A percentile compares a stretch with the other conserved stretches of the same genome.
phyloP scores from a whole-genome alignment of 352 stramenopile species.

The Globisporangium solare region DNA sequence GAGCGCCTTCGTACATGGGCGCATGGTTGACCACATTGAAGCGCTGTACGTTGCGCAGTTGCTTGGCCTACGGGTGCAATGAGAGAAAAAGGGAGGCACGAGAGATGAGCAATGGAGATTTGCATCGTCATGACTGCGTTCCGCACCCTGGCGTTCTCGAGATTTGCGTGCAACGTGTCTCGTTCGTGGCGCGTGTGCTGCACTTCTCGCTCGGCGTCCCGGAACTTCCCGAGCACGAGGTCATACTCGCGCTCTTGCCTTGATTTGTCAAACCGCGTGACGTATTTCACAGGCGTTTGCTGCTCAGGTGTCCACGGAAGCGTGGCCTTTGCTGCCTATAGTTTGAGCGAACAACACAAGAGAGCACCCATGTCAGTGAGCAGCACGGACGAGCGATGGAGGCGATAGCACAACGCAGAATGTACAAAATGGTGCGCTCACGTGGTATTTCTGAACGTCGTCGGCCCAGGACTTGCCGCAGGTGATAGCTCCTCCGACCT shows the following conservation, averaged over 20 bases:
- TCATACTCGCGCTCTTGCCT: conserved; percentile 70
- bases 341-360: neutral
- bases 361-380: too few species aligned
- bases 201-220: conserved; percentile 47
- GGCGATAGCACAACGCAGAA: too few species aligned
- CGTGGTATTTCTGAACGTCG: conserved; percentile 56
- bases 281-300: conserved; percentile 45
- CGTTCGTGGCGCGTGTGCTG: conserved; percentile 27
- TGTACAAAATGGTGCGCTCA: conserved; percentile 12
- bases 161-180: conserved; percentile 23
- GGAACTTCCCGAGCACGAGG: conserved; percentile 58
- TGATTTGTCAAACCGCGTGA: conserved; percentile 69
- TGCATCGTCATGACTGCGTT: neutral
- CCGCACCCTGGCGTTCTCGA: conserved; percentile 37
- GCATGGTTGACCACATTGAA: conserved; percentile 70
- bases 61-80: conserved; percentile 31
- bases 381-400: too few species aligned
- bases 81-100: neutral
- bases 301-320: conserved; percentile 58
- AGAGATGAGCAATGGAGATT: neutral
- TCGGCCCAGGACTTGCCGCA: conserved; percentile 46
- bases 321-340: conserved; percentile 49
- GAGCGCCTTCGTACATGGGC: conserved; percentile 39
- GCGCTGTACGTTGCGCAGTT: conserved; percentile 52
- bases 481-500: conserved; percentile 7